Evolutionary conservation across 768 basidiomycete species (phyloP).

Genomic region (Suillus weaverae): DNA sequence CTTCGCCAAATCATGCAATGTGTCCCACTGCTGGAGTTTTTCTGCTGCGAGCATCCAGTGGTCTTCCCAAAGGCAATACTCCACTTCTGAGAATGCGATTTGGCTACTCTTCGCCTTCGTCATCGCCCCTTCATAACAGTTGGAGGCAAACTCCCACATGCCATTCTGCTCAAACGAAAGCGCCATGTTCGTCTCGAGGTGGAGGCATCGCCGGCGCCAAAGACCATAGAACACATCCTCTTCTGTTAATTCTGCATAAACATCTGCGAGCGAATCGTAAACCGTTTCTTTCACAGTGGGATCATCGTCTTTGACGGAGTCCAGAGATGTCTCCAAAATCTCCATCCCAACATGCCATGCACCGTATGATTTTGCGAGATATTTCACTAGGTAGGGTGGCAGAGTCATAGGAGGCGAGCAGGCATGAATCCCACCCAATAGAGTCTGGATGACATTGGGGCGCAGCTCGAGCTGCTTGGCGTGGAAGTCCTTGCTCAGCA

Average conservation of each 20-base stretch:
- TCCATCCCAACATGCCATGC: conserved; percentile 94
- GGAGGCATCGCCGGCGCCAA: conserved; percentile 89
- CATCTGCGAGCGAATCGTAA: conserved; percentile 87
- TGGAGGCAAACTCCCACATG: conserved; percentile 92
- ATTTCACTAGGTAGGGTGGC: conserved; percentile 94
- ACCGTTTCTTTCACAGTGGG: conserved; percentile 76
- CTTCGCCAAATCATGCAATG: conserved; percentile 86
- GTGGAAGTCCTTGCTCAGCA: conserved; percentile 93
- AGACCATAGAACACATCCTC: conserved; percentile 97
- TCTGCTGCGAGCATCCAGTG: conserved; percentile 97
- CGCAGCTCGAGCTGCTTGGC: conserved; percentile 83
- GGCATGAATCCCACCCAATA: conserved; percentile 81
- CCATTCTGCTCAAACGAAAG: conserved; percentile 94
- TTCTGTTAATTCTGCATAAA: conserved; percentile 94
- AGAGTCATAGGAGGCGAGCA: conserved; percentile 86
- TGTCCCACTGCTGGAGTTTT: conserved; percentile 98
- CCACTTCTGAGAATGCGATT: conserved; percentile 89
- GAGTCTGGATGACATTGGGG: conserved; percentile 89
- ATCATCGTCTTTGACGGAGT: conserved; percentile 79
- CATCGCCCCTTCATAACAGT: conserved; percentile 88
- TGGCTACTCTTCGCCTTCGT: conserved; percentile 76
- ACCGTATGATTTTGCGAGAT: conserved; percentile 92
- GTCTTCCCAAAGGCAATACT: conserved; percentile 99
- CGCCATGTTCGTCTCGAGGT: conserved; percentile 84
- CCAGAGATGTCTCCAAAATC: conserved; percentile 78